Conservation (phyloP, 495 filamentous ascomycete species). For the Hypoxylon crocopeplum region DNA sequence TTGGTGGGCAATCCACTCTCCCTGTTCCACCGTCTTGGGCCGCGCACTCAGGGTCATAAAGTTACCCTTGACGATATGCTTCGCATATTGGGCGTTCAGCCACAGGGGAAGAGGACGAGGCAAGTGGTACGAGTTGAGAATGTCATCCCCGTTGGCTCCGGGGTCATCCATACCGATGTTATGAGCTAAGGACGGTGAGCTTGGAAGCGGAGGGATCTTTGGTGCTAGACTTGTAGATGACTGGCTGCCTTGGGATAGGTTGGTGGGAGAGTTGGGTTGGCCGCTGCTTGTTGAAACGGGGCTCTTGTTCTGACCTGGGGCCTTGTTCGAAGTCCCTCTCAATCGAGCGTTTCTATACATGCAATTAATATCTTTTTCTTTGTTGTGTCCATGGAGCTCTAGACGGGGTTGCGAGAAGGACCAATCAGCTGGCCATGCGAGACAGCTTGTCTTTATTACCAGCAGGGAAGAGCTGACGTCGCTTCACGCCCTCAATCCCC, state of each 20-base stretch:
- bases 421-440: conserved; percentile 6
- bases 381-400: conserved; percentile 11
- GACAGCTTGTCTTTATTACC: conserved; percentile 9
- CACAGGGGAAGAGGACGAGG: conserved; percentile 59
- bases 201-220: conserved; percentile 63
- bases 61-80: conserved; percentile 91
- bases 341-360: conserved; percentile 54
- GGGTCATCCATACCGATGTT: conserved; percentile 58
- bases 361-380: conserved; percentile 23
- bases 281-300: conserved; percentile 47
- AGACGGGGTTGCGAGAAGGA: conserved; percentile 8
- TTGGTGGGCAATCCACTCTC: conserved; percentile 95
- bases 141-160: conserved; percentile 58
- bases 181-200: conserved; percentile 62
- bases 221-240: conserved; percentile 57
- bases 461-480: not conserved
- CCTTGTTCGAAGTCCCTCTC: conserved; percentile 52
- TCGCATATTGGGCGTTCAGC: conserved; percentile 81
- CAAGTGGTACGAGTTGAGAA: conserved; percentile 57
- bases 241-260: conserved; percentile 52
- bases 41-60: conserved; percentile 93
- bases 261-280: conserved; percentile 52
- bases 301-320: conserved; percentile 47
- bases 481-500: conserved; percentile 14
- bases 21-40: conserved; percentile 85